Base-by-base conservation (phyloP, 2,329 filamentous ascomycete species). In the Aureobasidium sp. region DNA sequence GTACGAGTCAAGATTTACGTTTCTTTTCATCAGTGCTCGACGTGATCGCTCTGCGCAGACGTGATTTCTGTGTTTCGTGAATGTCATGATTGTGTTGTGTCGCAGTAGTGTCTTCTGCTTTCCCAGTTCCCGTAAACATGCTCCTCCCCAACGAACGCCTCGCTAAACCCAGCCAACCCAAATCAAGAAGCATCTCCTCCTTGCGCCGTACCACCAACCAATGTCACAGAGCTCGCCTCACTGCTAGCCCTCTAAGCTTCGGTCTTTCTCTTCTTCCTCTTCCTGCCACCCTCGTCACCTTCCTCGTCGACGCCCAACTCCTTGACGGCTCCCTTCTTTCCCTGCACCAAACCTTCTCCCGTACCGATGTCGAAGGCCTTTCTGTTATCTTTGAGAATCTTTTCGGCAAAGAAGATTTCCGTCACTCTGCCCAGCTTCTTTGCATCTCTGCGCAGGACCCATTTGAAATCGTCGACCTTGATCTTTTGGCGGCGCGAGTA, bases 401-500 rank as follows among this genome's bases (percentile, higher is more conserved):
- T 86, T 67, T 95, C 90, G 79, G 93, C 92, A 74, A 90, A 88
- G 66, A 96, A 82, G 69, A 95, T 84, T 76, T 96, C 91, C 71
- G 90, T 85, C 59, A 97, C 91, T 69, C 93, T 86, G 51, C 94
- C 94, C 45, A 97, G 79, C 71, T 95, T 95, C 62, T 83, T 79
- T 9, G 89, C 86, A 69, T 97, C 95, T 65, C 88, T 84, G 33
- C 94, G 84, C 67, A 97, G 84, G 40, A 91, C 90, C 74, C 95
- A 99, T 70, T 95, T 91, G 77, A 99, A 96, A 74, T 99, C 94
- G 69, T 96, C 93, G 69, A 95, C 89, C 74, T 99, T 99, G 76
- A 99, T 91, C 77, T 99, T 99, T 69, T 95, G 90, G 1, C 94
- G 88, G 0, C 91, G 88, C 2, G 89, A 86, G 74, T 95, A 90